Conservation (phyloP, 2,329 filamentous ascomycete genomes). For the Hirsutella rhossiliensis region DNA sequence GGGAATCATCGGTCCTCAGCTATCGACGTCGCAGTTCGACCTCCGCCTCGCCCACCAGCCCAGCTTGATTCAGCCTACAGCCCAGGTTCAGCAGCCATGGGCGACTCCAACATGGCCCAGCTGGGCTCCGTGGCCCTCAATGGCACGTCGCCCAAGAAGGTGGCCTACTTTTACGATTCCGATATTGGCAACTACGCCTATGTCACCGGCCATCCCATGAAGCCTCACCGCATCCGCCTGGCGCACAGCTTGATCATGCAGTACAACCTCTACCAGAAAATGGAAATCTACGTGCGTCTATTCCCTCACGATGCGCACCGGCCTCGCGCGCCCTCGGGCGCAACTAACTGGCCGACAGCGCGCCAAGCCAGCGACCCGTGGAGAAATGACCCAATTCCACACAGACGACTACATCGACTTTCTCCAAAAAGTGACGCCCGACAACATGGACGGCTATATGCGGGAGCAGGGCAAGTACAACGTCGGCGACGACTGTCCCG, state of each 20-base stretch:
- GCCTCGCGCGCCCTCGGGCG: too few relatives aligned
- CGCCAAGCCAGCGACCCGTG: constrained; percentile 73
- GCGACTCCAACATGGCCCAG: constrained; percentile 22
- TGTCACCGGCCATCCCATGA: constrained; percentile 95
- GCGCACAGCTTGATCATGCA: constrained; percentile 95
- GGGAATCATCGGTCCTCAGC: not conserved
- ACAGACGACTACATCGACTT: constrained; percentile 95
- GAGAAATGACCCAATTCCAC: constrained; percentile 91
- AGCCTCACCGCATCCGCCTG: constrained; percentile 88
- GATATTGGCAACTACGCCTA: constrained; percentile 98
- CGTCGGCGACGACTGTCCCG: constrained; percentile 90
- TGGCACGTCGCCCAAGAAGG: constrained; percentile 53
- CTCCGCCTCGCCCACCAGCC: not conserved
- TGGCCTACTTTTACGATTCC: constrained; percentile 97
- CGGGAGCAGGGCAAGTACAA: constrained; percentile 92
- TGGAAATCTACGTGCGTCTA: constrained; percentile 80
- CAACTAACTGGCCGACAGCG: constrained; percentile 34
- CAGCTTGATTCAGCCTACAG: not conserved
- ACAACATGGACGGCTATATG: constrained; percentile 92
- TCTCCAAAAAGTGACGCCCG: constrained; percentile 85
- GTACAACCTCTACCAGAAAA: constrained; percentile 90
- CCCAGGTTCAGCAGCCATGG: constrained; percentile 16
- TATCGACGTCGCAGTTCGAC: not conserved
- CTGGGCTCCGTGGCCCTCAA: constrained; percentile 35
- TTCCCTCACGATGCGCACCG: not conserved